Base-by-base conservation (phyloP, 1,139 yeast species). In the Nematodospora anomalae region DNA sequence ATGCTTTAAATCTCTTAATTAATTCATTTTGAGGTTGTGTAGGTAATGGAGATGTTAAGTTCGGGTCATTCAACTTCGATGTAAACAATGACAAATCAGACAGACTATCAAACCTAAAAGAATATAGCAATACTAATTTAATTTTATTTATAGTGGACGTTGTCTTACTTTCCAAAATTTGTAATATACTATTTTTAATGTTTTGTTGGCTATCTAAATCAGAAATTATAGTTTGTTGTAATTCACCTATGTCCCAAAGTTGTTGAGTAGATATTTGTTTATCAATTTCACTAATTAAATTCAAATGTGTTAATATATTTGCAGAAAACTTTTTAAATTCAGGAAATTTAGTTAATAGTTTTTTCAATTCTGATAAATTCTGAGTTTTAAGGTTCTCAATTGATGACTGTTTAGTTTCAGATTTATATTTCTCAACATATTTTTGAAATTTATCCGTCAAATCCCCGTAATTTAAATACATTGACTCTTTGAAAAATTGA, bases 381-480 rank as follows among this genome's bases (percentile, higher is more conserved):
- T 80, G 84, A 26, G 76, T 70, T 43, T 66, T 57, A 42, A 89
- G 73, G 46, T 80, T 80, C 16, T 61, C 67, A 32, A 80, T 71
- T 43, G 79, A 80, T 5, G 70, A 55, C 26, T 83, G 77, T 50
- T 89, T 83, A 0, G 97, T 86, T 53, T 86, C 87, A 21, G 72
- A 60, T 52, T 88, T 94, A 60, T 89, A 92, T 37, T 80, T 81
- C 38, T 82, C 83, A 25, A 94, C 97, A 53, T 87, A 88, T 41
- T 76, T 80, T 53, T 88, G 92, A 54, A 94, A 85, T 46, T 80
- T 77, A 28, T 90, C 96, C 21, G 97, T 95, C 38, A 92, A 69
- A 57, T 92, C 97, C 21, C 98, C 99, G 62, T 90, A 94, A 58
- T 92, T 92, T 47, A 86, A 69, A 54, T 79, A 88, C 88, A 88